Conservation (phyloP, 2,329 filamentous ascomycete species). For the Mollisiaceae sp. region DNA sequence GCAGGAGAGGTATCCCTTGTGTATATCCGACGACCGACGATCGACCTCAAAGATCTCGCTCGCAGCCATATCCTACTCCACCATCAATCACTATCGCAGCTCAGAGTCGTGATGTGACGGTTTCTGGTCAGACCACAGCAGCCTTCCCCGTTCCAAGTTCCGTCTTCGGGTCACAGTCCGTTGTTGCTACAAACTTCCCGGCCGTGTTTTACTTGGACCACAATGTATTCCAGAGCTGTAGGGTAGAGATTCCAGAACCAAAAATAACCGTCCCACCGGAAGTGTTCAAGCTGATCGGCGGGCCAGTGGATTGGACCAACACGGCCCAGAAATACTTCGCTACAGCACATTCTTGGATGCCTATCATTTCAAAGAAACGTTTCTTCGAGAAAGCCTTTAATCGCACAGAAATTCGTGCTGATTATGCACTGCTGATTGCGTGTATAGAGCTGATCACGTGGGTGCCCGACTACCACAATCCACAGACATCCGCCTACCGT, state of each 20-base stretch:
- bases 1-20: conserved; percentile 11
- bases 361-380: conserved; percentile 29
- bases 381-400: conserved; percentile 22
- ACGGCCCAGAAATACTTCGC: conserved; percentile 23
- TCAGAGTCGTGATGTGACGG: neutral
- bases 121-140: neutral
- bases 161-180: neutral
- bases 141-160: neutral
- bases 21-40: conserved; percentile 8
- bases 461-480: conserved; percentile 35
- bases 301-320: conserved; percentile 9
- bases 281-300: conserved; percentile 18
- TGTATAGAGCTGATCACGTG: conserved; percentile 43
- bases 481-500: conserved; percentile 45
- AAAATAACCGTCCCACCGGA: conserved; percentile 7
- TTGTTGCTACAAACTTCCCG: conserved; percentile 17
- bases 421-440: conserved; percentile 20
- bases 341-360: conserved; percentile 29
- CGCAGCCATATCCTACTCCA: conserved; percentile 11
- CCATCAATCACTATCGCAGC: conserved; percentile 6
- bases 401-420: conserved; percentile 11
- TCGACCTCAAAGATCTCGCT: conserved; percentile 11
- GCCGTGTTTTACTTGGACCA: conserved; percentile 28
- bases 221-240: conserved; percentile 14
- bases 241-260: conserved; percentile 19